phyloP scores from a whole-genome alignment of 169 alveolate genomes.

The Eimeria sp. region DNA sequence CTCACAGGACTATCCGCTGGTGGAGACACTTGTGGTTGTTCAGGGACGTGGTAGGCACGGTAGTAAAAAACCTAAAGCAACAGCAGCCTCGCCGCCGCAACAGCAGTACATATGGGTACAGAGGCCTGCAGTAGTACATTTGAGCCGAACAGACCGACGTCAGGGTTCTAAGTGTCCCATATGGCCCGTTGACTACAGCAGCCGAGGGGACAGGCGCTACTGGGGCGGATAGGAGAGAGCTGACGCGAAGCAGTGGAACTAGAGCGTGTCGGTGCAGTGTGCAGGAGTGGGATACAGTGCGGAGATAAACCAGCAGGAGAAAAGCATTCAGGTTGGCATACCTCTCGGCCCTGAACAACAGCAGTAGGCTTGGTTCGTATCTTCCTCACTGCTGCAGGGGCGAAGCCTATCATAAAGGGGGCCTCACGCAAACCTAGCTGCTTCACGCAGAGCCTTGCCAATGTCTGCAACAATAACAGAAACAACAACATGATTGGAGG shows the following conservation, averaged over 20 bases:
- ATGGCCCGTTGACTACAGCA: no score
- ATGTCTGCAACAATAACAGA: slow-evolving; percentile 69
- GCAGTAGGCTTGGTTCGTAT: slow-evolving; percentile 27
- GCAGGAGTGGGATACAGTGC: background rate
- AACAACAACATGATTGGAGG: background rate
- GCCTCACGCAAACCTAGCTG: slow-evolving; percentile 79
- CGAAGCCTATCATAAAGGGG: slow-evolving; percentile 79
- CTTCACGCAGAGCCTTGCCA: slow-evolving; percentile 80
- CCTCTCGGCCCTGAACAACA: slow-evolving; percentile 27
- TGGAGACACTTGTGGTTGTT: slow-evolving; percentile 47
- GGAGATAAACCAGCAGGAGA: no score
- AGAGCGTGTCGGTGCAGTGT: no score
- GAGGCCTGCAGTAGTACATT: background rate
- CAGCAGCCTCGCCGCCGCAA: background rate
- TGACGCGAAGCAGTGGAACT: no score
- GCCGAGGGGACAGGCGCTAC: background rate
- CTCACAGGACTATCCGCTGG: slow-evolving; percentile 71
- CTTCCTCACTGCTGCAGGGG: slow-evolving; percentile 34
- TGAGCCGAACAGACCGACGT: background rate
- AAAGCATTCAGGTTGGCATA: background rate
- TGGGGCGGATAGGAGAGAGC: background rate
- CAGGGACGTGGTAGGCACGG: slow-evolving; percentile 83
- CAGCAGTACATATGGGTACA: background rate
- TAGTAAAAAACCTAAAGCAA: slow-evolving; percentile 80
- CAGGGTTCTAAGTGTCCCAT: background rate